Evolutionary conservation across 2,329 filamentous ascomycete genomes (phyloP).

Genomic region (Periconia sp.): DNA sequence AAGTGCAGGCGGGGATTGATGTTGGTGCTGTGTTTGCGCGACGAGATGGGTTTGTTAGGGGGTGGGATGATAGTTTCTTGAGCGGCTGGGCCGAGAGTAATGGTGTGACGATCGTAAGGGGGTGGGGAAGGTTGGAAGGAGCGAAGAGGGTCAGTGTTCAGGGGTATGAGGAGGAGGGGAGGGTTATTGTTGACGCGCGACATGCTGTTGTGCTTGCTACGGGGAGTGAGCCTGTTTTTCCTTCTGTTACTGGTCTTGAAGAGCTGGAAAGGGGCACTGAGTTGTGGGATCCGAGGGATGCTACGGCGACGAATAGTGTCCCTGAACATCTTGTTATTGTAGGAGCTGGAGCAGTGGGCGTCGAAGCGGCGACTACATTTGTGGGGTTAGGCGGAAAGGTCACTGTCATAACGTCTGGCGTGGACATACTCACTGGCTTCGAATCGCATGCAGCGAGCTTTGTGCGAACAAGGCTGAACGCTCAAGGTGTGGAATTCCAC

Average conservation of each 20-base stretch:
- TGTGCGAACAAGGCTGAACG: constrained; percentile 10
- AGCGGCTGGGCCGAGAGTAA: neutral
- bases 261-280: constrained; percentile 6
- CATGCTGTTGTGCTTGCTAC: constrained; percentile 12
- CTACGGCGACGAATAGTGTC: constrained; percentile 7
- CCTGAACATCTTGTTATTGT: constrained; percentile 15
- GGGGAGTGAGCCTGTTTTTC: constrained; percentile 5
- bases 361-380: constrained; percentile 15
- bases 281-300: constrained; percentile 11
- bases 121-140: constrained; percentile 8
- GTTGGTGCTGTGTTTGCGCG: constrained; percentile 12
- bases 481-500: constrained; percentile 6
- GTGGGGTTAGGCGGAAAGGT: constrained; percentile 10
- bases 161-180: constrained; percentile 3
- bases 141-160: constrained; percentile 12
- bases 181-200: constrained; percentile 2
- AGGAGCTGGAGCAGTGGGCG: constrained; percentile 13
- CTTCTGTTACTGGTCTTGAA: constrained; percentile 7
- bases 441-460: constrained; percentile 8
- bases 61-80: constrained; percentile 5
- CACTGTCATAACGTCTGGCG: constrained; percentile 3
- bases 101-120: constrained; percentile 7
- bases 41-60: constrained; percentile 5
- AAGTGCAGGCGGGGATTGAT: constrained; percentile 6
- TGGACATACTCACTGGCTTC: constrained; percentile 12